Evolutionary conservation across 2,329 filamentous ascomycete genomes (phyloP).

Genomic region (Penicillium sp.): DNA sequence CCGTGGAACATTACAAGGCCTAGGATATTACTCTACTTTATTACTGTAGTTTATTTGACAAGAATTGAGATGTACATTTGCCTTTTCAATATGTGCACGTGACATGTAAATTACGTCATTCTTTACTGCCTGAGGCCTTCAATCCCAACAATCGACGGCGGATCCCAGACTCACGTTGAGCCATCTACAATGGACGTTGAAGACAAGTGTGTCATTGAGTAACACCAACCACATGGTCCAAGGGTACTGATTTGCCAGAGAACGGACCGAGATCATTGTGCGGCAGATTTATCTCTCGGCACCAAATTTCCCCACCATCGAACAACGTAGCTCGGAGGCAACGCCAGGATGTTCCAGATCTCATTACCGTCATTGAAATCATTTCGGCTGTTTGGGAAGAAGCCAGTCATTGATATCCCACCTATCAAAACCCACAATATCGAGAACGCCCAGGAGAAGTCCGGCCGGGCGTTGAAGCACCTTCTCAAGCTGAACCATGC

Average conservation of each 20-base stretch:
- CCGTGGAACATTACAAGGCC: conserved; percentile 15
- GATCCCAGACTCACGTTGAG: conserved; percentile 10
- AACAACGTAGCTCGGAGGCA: conserved; percentile 1
- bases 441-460: conserved; percentile 73
- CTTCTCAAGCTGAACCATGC: conserved; percentile 86
- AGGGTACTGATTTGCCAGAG: not conserved
- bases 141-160: conserved; percentile 21
- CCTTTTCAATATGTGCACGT: conserved; percentile 5
- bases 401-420: conserved; percentile 48
- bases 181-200: conserved; percentile 9
- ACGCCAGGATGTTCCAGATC: conserved; percentile 19
- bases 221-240: too few species aligned
- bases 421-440: conserved; percentile 70
- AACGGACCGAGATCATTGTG: not conserved
- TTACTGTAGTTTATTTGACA: not conserved
- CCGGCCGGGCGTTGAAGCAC: conserved; percentile 79
- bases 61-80: not conserved
- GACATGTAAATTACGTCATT: conserved; percentile 11
- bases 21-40: not conserved
- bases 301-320: conserved; percentile 4
- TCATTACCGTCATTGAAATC: conserved; percentile 23
- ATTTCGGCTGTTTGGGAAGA: conserved; percentile 25
- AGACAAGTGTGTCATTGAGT: not conserved
- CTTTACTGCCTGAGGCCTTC: conserved; percentile 7
- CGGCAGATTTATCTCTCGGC: not conserved